phyloP scores from a whole-genome alignment of 192 early-diverging fungal species.

The Gamsiella multidivaricata region DNA sequence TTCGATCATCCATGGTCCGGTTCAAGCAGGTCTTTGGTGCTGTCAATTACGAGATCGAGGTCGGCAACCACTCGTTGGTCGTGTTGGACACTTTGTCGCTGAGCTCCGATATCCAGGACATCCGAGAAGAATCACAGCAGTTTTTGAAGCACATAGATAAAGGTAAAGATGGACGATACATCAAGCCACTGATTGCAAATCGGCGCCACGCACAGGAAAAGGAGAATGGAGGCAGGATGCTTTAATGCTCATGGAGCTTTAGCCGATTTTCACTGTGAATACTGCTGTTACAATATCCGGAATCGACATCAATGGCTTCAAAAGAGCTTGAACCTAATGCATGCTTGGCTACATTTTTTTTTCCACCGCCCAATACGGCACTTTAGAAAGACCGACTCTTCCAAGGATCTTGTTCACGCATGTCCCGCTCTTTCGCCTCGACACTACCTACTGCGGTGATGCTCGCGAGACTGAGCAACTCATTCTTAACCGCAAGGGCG shows the following conservation, averaged over 20 bases:
- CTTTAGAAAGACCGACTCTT: constrained; percentile 28
- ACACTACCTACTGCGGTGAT: constrained; percentile 76
- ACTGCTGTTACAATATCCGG: too few relatives aligned
- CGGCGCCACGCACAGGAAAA: too few relatives aligned
- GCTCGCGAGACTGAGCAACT: constrained; percentile 59
- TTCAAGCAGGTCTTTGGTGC: constrained; percentile 66
- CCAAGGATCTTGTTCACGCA: constrained; percentile 85
- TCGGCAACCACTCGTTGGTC: constrained; percentile 74
- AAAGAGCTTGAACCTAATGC: too few relatives aligned
- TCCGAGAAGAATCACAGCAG: constrained; percentile 60
- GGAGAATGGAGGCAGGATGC: too few relatives aligned
- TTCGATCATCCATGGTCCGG: constrained; percentile 48
- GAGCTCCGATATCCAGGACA: constrained; percentile 49
- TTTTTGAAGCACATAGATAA: constrained; percentile 60
- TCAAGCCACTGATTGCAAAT: too few relatives aligned
- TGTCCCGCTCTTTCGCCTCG: constrained; percentile 83
- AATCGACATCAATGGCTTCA: too few relatives aligned
- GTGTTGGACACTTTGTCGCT: constrained; percentile 84
- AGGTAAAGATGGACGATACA: constrained; percentile 49
- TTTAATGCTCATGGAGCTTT: too few relatives aligned
- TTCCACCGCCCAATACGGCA: neutral
- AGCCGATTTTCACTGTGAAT: too few relatives aligned
- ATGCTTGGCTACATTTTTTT: neutral
- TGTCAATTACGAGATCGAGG: constrained; percentile 61
- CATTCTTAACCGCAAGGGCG: constrained; percentile 73